phyloP scores from a whole-genome alignment of 2,329 filamentous ascomycete species.

The Trichoderma asperellum region DNA sequence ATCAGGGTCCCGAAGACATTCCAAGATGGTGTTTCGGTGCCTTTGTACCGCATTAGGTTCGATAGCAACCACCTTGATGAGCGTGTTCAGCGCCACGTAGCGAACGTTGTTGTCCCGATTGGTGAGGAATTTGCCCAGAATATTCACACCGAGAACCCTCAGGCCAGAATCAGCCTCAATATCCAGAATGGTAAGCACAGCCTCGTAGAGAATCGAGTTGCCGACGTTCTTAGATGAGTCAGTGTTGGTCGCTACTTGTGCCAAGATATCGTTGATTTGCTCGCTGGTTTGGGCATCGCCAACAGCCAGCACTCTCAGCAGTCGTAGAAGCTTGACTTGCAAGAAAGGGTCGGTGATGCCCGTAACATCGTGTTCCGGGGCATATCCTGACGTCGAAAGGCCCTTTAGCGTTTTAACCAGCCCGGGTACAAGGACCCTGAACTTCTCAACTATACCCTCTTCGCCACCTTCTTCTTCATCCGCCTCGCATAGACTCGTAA shows the following conservation, averaged over 20 bases:
- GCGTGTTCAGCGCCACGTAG: constrained; percentile 94
- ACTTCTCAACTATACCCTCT: constrained; percentile 86
- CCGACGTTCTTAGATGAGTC: constrained; percentile 98
- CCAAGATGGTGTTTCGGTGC: constrained; percentile 95
- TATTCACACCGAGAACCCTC: constrained; percentile 94
- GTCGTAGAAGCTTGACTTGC: constrained; percentile 90
- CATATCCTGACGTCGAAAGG: constrained; percentile 91
- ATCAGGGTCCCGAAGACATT: constrained; percentile 94
- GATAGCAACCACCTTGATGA: constrained; percentile 97
- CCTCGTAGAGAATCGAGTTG: constrained; percentile 97
- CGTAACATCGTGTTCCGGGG: constrained; percentile 96
- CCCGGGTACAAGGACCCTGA: constrained; percentile 80
- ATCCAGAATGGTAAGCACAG: constrained; percentile 94
- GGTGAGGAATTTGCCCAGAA: constrained; percentile 95
- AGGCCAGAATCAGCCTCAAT: constrained; percentile 97
- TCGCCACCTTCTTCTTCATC: constrained; percentile 93
- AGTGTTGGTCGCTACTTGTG: constrained; percentile 96
- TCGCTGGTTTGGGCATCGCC: constrained; percentile 89
- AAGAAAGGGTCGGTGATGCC: constrained; percentile 97
- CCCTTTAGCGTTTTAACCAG: constrained; percentile 91
- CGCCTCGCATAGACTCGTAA: constrained; percentile 89
- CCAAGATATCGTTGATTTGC: constrained; percentile 97
- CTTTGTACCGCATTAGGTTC: constrained; percentile 97
- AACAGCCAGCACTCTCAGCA: constrained; percentile 83
- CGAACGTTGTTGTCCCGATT: constrained; percentile 99